Percentiles rank a stretch among this genome's conserved stretches.
These are phyloP conservation scores for Plectosphaerella plurivora DNA, from an alignment of 2,329 filamentous ascomycete genomes.

Conservation along the genomic window DNA sequence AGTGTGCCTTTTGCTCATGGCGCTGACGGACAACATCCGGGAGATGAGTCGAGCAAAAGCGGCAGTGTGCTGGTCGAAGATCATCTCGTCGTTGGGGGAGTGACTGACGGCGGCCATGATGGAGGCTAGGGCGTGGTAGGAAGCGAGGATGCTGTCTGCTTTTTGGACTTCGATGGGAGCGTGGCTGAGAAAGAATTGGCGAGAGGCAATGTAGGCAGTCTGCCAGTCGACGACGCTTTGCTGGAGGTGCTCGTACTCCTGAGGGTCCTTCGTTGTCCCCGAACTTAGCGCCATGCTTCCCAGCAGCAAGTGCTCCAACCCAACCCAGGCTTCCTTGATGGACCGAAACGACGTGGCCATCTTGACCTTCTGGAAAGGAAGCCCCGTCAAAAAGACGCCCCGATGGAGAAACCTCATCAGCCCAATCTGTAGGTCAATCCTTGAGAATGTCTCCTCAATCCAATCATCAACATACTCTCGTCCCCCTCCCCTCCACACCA, in stretches of 20 bases:
- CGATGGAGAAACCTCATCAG: slow-evolving; percentile 10
- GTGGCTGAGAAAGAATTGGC: slow-evolving; percentile 5
- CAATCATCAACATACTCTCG: slow-evolving; percentile 30
- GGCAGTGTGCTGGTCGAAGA: slow-evolving; percentile 28
- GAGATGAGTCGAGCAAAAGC: slow-evolving; percentile 27
- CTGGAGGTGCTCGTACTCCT: not conserved
- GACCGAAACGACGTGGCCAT: slow-evolving; percentile 1
- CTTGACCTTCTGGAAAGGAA: not conserved
- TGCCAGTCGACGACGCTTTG: slow-evolving; percentile 14
- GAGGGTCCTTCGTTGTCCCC: not conserved
- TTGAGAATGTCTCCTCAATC: slow-evolving; percentile 36
- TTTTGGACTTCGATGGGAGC: slow-evolving; percentile 11
- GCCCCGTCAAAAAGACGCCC: not conserved
- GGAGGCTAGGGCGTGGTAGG: slow-evolving; percentile 35
- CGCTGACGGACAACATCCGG: slow-evolving; percentile 8
- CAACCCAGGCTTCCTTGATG: slow-evolving; percentile 4
- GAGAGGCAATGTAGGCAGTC: slow-evolving; percentile 18
- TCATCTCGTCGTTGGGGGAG: slow-evolving; percentile 20
- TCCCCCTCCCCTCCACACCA: slow-evolving; percentile 15
- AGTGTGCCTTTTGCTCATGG: not conserved
- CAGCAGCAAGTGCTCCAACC: not conserved
- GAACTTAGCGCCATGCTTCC: not conserved
- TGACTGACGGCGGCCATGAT: slow-evolving; percentile 36
- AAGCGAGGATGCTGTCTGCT: slow-evolving; percentile 19
- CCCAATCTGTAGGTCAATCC: slow-evolving; percentile 21